Evolutionary conservation across 352 stramenopile genomes (phyloP).

Genomic region (Phytophthora ramorum): DNA sequence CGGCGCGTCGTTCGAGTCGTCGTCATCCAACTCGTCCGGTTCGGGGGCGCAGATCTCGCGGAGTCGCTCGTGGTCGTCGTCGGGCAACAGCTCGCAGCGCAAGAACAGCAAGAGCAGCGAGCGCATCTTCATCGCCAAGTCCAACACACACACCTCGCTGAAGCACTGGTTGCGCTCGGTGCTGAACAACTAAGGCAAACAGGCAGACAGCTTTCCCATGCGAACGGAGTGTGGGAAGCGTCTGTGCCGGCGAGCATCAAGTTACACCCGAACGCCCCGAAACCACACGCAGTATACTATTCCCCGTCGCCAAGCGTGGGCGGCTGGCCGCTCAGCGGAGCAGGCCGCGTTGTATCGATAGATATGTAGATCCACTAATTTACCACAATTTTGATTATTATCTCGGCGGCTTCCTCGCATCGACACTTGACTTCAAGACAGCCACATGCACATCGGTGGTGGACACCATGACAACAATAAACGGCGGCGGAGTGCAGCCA

Average conservation of each 20-base stretch:
- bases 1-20: slow-evolving; percentile 34
- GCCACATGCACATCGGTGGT: background rate
- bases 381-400: slow-evolving; percentile 49
- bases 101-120: slow-evolving; percentile 45
- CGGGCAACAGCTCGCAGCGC: slow-evolving; percentile 27
- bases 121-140: slow-evolving; percentile 68
- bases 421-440: slow-evolving; percentile 2
- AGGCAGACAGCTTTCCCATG: slow-evolving; percentile 3
- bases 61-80: slow-evolving; percentile 40
- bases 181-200: slow-evolving; percentile 59
- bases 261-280: slow-evolving; percentile 6
- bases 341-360: slow-evolving; percentile 32
- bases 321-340: slow-evolving; percentile 8
- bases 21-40: slow-evolving; percentile 21
- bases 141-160: slow-evolving; percentile 74
- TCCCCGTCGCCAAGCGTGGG: slow-evolving; percentile 5
- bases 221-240: slow-evolving; percentile 27
- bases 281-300: slow-evolving; percentile 38
- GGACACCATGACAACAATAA: slow-evolving; percentile 10
- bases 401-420: slow-evolving; percentile 2
- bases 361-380: slow-evolving; percentile 47
- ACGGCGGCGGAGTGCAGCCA: slow-evolving; percentile 4
- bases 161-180: slow-evolving; percentile 76
- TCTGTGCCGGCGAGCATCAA: slow-evolving; percentile 23
- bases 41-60: slow-evolving; percentile 27